These are phyloP conservation scores for Stachybotrys elegans DNA, from an alignment of 2,329 filamentous ascomycete genomes.

Conservation along the genomic window DNA sequence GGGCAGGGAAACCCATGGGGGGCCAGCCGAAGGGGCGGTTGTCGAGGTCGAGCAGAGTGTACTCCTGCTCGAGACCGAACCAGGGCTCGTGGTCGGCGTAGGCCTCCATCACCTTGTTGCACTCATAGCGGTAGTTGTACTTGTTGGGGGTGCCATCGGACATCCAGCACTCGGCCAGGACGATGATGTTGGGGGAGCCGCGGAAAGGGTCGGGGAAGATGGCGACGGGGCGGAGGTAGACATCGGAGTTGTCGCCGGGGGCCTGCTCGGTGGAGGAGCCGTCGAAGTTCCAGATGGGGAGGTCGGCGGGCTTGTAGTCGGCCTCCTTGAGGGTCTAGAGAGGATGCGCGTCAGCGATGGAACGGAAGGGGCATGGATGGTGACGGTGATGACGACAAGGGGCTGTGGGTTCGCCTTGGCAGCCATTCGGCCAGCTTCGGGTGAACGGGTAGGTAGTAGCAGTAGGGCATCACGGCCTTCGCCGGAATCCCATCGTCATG, in stretches of 20 bases:
- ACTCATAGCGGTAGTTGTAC: conserved; percentile 96
- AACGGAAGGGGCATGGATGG: too few relatives aligned
- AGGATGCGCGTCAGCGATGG: background rate
- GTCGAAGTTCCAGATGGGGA: conserved; percentile 52
- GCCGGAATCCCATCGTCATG: too few relatives aligned
- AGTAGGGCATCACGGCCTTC: too few relatives aligned
- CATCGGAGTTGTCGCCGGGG: conserved; percentile 91
- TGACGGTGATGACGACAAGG: too few relatives aligned
- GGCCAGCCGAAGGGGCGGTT: conserved; percentile 80
- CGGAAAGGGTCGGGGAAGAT: conserved; percentile 93
- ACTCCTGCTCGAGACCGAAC: conserved; percentile 98
- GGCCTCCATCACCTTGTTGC: conserved; percentile 81
- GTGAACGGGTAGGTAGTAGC: too few relatives aligned
- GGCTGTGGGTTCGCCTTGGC: too few relatives aligned
- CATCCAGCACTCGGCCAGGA: conserved; percentile 93
- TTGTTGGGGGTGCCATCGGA: conserved; percentile 94
- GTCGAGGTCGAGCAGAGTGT: conserved; percentile 70
- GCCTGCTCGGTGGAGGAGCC: conserved; percentile 91
- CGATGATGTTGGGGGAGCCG: conserved; percentile 83
- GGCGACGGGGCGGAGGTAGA: conserved; percentile 88
- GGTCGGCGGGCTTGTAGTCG: conserved; percentile 45
- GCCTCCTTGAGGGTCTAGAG: conserved; percentile 45
- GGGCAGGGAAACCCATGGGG: conserved; percentile 76
- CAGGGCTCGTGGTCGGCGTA: conserved; percentile 81
- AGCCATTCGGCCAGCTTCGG: too few relatives aligned